Conservation (phyloP, 1,284 basidiomycete species). For the Austroboletus niveus region DNA sequence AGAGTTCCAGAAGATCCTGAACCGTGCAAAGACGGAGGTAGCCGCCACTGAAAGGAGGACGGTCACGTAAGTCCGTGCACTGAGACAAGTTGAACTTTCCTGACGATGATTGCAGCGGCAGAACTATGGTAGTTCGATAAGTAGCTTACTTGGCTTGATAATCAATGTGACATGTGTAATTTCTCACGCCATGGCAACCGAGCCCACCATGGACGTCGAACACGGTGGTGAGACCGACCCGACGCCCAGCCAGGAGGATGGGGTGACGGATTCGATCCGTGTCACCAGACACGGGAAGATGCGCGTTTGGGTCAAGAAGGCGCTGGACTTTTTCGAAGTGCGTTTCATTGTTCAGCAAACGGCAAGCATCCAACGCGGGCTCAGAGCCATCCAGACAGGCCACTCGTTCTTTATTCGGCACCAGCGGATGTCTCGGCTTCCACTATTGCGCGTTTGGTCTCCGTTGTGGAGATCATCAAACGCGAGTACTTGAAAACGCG, state of each 20-base stretch:
- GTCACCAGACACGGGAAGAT: conserved; percentile 68
- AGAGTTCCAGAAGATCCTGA: conserved; percentile 97
- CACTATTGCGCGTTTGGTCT: conserved; percentile 65
- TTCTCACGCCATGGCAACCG: conserved; percentile 23
- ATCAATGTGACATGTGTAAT: background rate
- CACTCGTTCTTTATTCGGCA: conserved; percentile 68
- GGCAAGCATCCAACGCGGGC: conserved; percentile 7
- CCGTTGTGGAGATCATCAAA: conserved; percentile 83
- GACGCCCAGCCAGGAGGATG: conserved; percentile 6
- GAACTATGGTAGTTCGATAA: conserved; percentile 53
- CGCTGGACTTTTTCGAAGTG: conserved; percentile 63
- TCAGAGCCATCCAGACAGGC: conserved; percentile 55
- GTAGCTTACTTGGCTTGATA: background rate
- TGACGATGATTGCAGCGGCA: conserved; percentile 39
- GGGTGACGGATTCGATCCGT: conserved; percentile 39
- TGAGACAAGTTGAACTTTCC: conserved; percentile 3
- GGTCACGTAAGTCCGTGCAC: conserved; percentile 61
- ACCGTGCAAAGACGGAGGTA: conserved; percentile 95
- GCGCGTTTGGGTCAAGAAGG: conserved; percentile 57
- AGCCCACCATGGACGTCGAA: conserved; percentile 20
- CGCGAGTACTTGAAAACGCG: conserved; percentile 66
- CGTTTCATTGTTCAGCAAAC: conserved; percentile 15
- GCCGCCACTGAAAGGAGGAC: conserved; percentile 88
- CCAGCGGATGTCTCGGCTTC: conserved; percentile 44
- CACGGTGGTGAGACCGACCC: conserved; percentile 1